Evolutionary conservation across 2,329 filamentous ascomycete species (phyloP), one percentile per base, ranked within the genome.

Genomic region (Fusarium virguliforme): DNA sequence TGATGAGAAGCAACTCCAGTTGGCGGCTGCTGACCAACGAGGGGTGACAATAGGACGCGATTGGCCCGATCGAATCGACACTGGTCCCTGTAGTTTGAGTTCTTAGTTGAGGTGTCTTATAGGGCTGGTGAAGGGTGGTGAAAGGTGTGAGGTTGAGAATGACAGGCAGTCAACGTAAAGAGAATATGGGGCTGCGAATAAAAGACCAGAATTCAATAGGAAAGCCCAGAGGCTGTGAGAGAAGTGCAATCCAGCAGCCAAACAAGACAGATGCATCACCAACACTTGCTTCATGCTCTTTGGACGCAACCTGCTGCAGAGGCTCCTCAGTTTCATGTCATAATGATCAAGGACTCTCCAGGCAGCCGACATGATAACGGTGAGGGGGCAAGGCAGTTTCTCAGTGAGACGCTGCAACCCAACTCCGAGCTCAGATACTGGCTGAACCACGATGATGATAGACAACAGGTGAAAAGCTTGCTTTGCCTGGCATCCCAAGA

Each of bases 401-500:
- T 48, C 43, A 22, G 35, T 15, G 48, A 41, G 9, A 35, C 51
- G 32, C 50, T 32, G 57, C 24, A 30, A 58, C 37, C 43, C 26
- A 55, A 32, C 54, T 32, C 32, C 18, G 51, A n/a, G n/a, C 30
- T 38, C 34, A 51, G 57, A 34, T 24, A 51, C 43, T 51, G 15
- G 37, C 26, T 38, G 30, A n/a, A 15, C 38, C 38, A 56, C 18
- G 35, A 62, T 50, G 40, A 35, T 32, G 38, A 37, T 26, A 37
- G 30, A 50, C 32, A 28, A 13, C 26, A 38, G 24, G 32, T 41
- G 40, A 24, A 38, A 40, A 60, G 22, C 15, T 66, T 64, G n/a
- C 65, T 51, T 24, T 32, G 53, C 37, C 18, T 50, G 65, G 65
- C 59, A 71, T 58, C 58, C 69, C 54, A 62, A 63, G 68, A 65